Evolutionary conservation across 31 red algal species (phyloP).

Genomic region (Asparagopsis taxiformis): DNA sequence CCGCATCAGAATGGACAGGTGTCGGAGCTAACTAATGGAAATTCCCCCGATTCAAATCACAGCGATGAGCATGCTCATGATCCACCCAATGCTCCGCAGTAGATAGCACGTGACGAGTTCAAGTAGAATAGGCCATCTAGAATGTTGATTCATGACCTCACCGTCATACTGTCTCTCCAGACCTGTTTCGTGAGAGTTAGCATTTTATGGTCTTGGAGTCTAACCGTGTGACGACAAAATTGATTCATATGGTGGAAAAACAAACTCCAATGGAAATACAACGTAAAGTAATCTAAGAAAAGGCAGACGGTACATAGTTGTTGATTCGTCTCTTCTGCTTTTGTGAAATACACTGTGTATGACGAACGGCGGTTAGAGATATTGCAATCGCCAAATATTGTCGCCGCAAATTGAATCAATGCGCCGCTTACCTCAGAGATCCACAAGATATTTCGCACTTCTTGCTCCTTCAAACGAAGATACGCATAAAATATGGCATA

Average conservation of each 20-base stretch:
- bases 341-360: slow-evolving; percentile 82
- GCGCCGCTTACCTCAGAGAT: slow-evolving; percentile 39
- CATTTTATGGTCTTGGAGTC: not conserved
- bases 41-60: not conserved
- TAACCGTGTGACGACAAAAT: not conserved
- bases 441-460: slow-evolving; percentile 95
- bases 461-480: slow-evolving; percentile 91
- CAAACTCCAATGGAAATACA: not conserved
- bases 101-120: not conserved
- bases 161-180: not conserved
- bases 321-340: slow-evolving; percentile 79
- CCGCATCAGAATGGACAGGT: not conserved
- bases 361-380: not conserved
- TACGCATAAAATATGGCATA: slow-evolving; percentile 97
- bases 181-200: not conserved
- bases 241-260: not conserved
- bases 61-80: not conserved
- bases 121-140: not conserved
- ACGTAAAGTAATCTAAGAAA: slow-evolving; percentile 21
- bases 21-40: not conserved
- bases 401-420: not conserved
- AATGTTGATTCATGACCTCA: not conserved
- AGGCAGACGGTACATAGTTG: slow-evolving; percentile 56
- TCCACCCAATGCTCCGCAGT: not conserved
- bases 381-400: not conserved